phyloP scores from a whole-genome alignment of 306 rosid species.

The Trifolium fragiferum region DNA sequence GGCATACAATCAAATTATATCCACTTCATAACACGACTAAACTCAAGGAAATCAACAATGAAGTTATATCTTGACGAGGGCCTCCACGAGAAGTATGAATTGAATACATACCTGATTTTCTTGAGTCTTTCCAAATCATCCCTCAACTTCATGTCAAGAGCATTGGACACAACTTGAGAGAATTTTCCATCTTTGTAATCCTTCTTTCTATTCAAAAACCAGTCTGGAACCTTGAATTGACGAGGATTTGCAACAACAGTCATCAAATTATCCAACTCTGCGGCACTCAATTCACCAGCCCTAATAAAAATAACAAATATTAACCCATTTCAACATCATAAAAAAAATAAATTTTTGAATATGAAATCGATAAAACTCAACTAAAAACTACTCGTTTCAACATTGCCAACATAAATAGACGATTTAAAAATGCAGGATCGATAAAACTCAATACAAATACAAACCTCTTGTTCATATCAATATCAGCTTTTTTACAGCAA shows the following conservation, averaged over 20 bases:
- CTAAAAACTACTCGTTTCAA: too few relatives aligned
- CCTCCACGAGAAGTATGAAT: too few relatives aligned
- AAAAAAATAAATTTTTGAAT: background rate
- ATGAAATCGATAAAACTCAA: background rate
- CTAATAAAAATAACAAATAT: constrained; percentile 29
- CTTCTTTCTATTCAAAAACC: constrained; percentile 64
- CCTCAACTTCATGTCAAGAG: constrained; percentile 57
- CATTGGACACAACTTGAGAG: constrained; percentile 59
- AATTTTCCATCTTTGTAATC: constrained; percentile 63
- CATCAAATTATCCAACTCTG: constrained; percentile 61
- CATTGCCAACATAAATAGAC: too few relatives aligned
- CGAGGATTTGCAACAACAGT: constrained; percentile 56
- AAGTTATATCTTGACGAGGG: background rate
- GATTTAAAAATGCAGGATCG: too few relatives aligned
- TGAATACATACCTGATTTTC: constrained; percentile 50
- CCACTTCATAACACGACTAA: background rate
- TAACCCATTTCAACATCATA: background rate
- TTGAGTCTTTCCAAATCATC: constrained; percentile 64
- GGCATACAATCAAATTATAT: background rate
- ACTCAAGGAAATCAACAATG: background rate
- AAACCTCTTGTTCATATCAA: constrained; percentile 64
- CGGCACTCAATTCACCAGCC: constrained; percentile 63
- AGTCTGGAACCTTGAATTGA: constrained; percentile 60
- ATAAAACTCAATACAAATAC: background rate
- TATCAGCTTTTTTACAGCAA: constrained; percentile 57